Evolutionary conservation across 1,139 yeast species (phyloP).

Genomic region (Trichomonascaceae sp.): DNA sequence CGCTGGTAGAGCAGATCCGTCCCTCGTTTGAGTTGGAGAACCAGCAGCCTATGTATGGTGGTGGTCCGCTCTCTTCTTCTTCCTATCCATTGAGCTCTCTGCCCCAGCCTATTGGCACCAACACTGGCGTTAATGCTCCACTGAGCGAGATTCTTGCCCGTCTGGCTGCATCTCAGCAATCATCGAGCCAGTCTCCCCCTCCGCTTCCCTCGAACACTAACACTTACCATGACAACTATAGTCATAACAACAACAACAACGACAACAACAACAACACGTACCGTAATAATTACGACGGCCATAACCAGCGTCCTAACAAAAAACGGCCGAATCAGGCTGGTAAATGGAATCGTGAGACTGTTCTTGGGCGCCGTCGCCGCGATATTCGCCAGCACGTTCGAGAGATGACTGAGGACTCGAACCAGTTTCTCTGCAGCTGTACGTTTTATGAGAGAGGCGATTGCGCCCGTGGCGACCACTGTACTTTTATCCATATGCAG

Average conservation of each 20-base stretch:
- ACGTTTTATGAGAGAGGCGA: neutral
- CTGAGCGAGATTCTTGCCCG: neutral
- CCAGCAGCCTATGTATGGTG: neutral
- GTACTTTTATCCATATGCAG: neutral
- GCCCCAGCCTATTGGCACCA: neutral
- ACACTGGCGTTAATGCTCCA: neutral
- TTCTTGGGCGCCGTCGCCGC: neutral
- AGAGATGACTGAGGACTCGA: no score
- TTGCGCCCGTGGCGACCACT: neutral
- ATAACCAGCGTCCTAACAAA: neutral
- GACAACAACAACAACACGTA: neutral
- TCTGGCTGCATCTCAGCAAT: neutral
- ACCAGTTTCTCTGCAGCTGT: no score
- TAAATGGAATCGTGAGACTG: neutral
- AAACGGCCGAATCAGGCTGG: neutral
- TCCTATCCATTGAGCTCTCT: neutral
- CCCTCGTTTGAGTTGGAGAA: conserved; percentile 1
- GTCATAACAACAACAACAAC: neutral
- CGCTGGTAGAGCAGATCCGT: conserved; percentile 5
- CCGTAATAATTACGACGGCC: neutral
- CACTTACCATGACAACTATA: neutral
- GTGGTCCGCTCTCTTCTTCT: neutral
- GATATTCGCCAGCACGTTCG: no score
- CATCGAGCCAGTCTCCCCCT: neutral
- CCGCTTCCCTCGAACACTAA: neutral